Evolutionary conservation across 2,329 filamentous ascomycete genomes (phyloP).

Genomic region (Colletotrichum sp.): DNA sequence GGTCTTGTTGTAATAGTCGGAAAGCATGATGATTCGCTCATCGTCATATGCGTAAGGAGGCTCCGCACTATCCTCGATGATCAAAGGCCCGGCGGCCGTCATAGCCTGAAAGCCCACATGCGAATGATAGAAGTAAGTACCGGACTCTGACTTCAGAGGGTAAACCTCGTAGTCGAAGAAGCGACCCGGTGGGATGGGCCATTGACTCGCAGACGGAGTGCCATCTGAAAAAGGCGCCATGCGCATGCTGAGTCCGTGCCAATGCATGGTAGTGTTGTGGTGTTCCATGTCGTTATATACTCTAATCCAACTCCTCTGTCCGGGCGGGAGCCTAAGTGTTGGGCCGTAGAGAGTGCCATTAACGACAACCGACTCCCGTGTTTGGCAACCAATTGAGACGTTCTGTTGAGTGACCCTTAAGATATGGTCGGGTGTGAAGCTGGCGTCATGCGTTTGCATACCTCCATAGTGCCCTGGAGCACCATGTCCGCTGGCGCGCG

Average conservation of each 20-base stretch:
- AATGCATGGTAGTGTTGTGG: conserved; percentile 65
- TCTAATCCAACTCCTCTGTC: conserved; percentile 58
- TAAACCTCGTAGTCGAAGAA: conserved; percentile 73
- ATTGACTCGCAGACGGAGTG: conserved; percentile 63
- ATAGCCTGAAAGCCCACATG: conserved; percentile 68
- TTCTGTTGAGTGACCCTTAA: conserved; percentile 29
- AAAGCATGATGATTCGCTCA: conserved; percentile 59
- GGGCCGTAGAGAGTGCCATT: conserved; percentile 61
- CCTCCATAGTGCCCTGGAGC: conserved; percentile 16
- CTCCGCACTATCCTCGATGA: conserved; percentile 55
- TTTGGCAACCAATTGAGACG: conserved; percentile 49
- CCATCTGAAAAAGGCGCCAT: conserved; percentile 70
- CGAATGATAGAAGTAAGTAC: conserved; percentile 73
- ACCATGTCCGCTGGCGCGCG: not conserved
- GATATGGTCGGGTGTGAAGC: conserved; percentile 5
- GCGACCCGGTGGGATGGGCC: conserved; percentile 65
- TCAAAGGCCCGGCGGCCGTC: conserved; percentile 61
- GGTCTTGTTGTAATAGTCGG: conserved; percentile 61
- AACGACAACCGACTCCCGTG: conserved; percentile 50
- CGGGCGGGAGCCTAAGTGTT: conserved; percentile 49
- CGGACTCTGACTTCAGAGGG: conserved; percentile 55
- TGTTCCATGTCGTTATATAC: conserved; percentile 61
- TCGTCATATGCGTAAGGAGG: conserved; percentile 66
- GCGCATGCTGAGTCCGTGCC: conserved; percentile 68
- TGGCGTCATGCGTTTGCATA: not conserved